These are phyloP conservation scores for Botrytis byssoidea DNA, from an alignment of 2,329 filamentous ascomycete genomes.

Conservation along the genomic window DNA sequence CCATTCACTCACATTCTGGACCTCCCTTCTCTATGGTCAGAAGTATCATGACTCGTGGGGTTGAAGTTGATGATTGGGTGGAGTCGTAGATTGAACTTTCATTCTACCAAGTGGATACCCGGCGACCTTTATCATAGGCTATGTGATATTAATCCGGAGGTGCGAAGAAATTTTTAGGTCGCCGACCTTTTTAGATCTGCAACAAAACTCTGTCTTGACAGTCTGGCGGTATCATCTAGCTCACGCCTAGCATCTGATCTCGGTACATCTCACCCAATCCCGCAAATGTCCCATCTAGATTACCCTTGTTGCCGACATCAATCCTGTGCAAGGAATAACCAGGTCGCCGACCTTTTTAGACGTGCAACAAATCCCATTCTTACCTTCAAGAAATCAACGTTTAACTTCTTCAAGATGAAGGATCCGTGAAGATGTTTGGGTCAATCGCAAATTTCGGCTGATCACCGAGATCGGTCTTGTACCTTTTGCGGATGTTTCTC, in stretches of 20 bases:
- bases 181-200: conserved; percentile 16
- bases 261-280: background rate
- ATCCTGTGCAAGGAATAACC: conserved; percentile 7
- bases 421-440: conserved; percentile 1
- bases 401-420: conserved; percentile 10
- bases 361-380: conserved; percentile 15
- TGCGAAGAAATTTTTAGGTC: background rate
- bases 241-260: background rate
- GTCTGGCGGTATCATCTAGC: background rate
- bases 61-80: background rate
- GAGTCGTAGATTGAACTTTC: background rate
- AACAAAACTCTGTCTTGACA: conserved; percentile 1
- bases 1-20: background rate
- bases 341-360: conserved; percentile 16
- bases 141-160: background rate
- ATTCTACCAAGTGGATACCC: conserved; percentile 4
- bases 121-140: conserved; percentile 1
- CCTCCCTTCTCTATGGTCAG: background rate
- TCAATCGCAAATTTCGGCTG: background rate
- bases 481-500: background rate
- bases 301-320: background rate
- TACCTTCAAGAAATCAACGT: background rate
- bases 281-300: background rate
- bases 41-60: background rate
- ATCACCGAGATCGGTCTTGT: background rate